Conservation (phyloP, 2,329 filamentous ascomycete genomes). For the Cladosporium austrohemisphaericum region DNA sequence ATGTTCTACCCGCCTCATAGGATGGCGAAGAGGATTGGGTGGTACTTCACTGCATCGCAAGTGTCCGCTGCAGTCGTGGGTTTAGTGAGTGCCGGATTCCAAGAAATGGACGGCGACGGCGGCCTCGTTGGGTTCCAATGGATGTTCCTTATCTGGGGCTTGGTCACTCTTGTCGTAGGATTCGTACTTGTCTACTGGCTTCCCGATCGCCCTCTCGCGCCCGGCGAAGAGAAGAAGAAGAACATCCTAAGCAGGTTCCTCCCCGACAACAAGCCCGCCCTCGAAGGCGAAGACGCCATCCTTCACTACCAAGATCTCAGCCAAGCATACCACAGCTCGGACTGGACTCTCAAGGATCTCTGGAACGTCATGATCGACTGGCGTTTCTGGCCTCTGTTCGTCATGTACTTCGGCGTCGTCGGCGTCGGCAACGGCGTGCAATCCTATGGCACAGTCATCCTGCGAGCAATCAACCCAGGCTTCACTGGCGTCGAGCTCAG, state of each 20-base stretch:
- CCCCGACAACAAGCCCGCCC: conserved; percentile 64
- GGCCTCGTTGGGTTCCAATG: conserved; percentile 80
- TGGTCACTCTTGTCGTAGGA: conserved; percentile 69
- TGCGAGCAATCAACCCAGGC: conserved; percentile 68
- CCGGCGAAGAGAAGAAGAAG: conserved; percentile 57
- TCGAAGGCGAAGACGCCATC: conserved; percentile 71
- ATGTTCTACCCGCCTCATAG: conserved; percentile 86
- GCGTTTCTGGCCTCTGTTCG: conserved; percentile 77
- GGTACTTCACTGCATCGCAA: conserved; percentile 85
- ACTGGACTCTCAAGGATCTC: conserved; percentile 72
- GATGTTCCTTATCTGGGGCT: conserved; percentile 89
- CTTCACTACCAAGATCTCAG: conserved; percentile 81
- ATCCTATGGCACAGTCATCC: conserved; percentile 83
- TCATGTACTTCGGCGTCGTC: conserved; percentile 96
- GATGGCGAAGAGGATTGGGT: conserved; percentile 81
- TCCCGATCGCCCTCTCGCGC: conserved; percentile 73
- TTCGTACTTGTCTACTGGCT: conserved; percentile 82
- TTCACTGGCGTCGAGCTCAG: conserved; percentile 73
- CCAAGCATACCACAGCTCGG: conserved; percentile 70
- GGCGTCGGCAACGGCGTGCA: conserved; percentile 89
- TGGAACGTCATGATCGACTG: conserved; percentile 72
- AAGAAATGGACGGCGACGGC: conserved; percentile 76
- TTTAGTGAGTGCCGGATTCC: conserved; percentile 84
- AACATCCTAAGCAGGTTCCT: conserved; percentile 60
- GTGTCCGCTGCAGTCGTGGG: conserved; percentile 86